phyloP scores from a whole-genome alignment of 1,139 yeast species.

The Scheffersomyces cryptocercus region DNA sequence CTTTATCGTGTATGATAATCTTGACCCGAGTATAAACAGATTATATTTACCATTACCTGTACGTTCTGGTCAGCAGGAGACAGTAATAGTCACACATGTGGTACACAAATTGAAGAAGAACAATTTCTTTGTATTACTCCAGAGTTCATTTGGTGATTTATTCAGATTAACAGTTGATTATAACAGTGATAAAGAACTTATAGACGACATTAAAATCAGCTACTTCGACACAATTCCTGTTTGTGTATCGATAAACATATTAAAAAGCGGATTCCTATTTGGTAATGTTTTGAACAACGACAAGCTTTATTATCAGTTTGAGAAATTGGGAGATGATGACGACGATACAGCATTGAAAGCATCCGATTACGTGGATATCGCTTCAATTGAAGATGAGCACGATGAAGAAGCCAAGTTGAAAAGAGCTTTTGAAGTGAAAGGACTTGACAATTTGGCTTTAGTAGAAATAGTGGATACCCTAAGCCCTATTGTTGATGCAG shows the following conservation, averaged over 20 bases:
- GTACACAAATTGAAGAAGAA: constrained; percentile 62
- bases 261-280: constrained; percentile 75
- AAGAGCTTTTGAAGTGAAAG: constrained; percentile 22
- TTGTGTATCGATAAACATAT: constrained; percentile 55
- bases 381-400: not conserved
- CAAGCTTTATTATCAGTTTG: constrained; percentile 73
- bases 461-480: constrained; percentile 55
- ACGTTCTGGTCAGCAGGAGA: constrained; percentile 27
- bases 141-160: constrained; percentile 73
- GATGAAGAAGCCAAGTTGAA: not conserved
- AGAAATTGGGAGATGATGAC: constrained; percentile 61
- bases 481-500: constrained; percentile 59
- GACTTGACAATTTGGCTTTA: constrained; percentile 57
- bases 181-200: constrained; percentile 36
- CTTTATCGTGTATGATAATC: constrained; percentile 26
- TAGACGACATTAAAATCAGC: constrained; percentile 34
- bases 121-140: constrained; percentile 71
- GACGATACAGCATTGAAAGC: constrained; percentile 17
- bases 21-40: constrained; percentile 8
- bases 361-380: not conserved
- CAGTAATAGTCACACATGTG: constrained; percentile 54
- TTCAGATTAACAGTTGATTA: constrained; percentile 61
- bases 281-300: constrained; percentile 66
- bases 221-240: constrained; percentile 79
- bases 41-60: constrained; percentile 46